phyloP scores from a whole-genome alignment of 306 rosid genomes.

The Hippophae gyantsensis region DNA sequence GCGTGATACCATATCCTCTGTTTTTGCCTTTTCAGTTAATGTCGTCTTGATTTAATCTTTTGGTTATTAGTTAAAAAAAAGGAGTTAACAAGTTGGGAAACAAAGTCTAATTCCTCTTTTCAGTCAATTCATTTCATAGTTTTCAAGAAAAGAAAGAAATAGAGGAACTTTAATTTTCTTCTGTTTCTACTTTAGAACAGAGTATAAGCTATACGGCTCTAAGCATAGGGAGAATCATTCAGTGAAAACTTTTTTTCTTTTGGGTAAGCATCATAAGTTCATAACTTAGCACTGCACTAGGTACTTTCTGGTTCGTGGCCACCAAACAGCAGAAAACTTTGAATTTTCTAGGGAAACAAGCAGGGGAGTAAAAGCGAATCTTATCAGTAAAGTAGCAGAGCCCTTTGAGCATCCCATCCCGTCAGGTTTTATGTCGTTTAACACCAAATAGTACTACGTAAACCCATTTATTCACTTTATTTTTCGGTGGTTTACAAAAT shows the following conservation, averaged over 20 bases:
- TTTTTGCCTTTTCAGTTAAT: background rate
- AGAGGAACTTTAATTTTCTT: background rate
- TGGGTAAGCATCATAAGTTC: too few relatives aligned
- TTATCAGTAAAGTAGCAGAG: background rate
- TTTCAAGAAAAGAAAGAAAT: too few relatives aligned
- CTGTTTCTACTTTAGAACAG: background rate
- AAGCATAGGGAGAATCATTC: too few relatives aligned
- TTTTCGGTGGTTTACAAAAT: background rate
- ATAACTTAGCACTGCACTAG: too few relatives aligned
- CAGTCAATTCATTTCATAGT: too few relatives aligned
- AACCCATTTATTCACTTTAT: conserved; percentile 6
- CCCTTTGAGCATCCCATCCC: background rate
- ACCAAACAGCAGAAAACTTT: conserved; percentile 11
- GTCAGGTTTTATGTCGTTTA: conserved; percentile 17
- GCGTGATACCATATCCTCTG: too few relatives aligned
- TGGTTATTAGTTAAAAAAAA: too few relatives aligned
- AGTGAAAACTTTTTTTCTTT: too few relatives aligned
- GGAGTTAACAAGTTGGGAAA: too few relatives aligned
- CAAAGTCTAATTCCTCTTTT: too few relatives aligned
- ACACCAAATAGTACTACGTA: conserved; percentile 6
- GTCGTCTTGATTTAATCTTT: too few relatives aligned
- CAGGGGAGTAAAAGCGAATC: conserved; percentile 1
- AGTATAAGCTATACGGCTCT: too few relatives aligned
- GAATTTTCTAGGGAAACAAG: conserved; percentile 32
- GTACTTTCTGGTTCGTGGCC: background rate